Conservation (phyloP, 768 basidiomycete species). For the Panaeolus cyanescens region DNA sequence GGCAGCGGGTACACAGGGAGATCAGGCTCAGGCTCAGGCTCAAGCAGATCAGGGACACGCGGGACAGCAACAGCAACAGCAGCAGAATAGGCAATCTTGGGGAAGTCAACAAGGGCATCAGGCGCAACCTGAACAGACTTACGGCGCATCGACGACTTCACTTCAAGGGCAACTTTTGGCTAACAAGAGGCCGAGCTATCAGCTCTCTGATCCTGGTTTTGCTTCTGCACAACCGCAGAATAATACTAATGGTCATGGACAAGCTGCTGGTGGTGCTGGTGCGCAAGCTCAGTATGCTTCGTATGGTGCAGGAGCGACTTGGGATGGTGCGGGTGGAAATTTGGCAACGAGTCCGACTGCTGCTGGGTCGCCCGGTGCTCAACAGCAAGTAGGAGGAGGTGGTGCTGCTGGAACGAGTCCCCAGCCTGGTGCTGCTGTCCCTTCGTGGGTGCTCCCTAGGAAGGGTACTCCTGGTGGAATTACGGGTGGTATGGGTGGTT, state of each 20-base stretch:
- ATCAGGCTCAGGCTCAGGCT: not conserved
- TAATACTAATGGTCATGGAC: not conserved
- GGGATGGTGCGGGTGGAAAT: not conserved
- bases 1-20: slow-evolving; percentile 12
- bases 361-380: slow-evolving; percentile 10
- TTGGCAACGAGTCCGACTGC: slow-evolving; percentile 2
- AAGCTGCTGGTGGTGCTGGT: not conserved
- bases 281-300: not conserved
- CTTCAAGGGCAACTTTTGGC: slow-evolving; percentile 1
- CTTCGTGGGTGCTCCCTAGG: slow-evolving; percentile 51
- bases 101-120: not conserved
- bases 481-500: slow-evolving; percentile 9
- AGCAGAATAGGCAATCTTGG: slow-evolving; percentile 5
- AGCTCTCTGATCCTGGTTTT: slow-evolving; percentile 18
- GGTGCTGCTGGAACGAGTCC: slow-evolving; percentile 15
- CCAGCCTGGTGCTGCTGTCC: slow-evolving; percentile 22
- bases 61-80: slow-evolving; percentile 20
- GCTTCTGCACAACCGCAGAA: slow-evolving; percentile 14
- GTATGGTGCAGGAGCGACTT: not conserved
- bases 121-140: not conserved
- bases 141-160: slow-evolving; percentile 11
- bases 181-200: slow-evolving; percentile 10
- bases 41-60: slow-evolving; percentile 3
- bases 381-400: slow-evolving; percentile 11
- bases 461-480: slow-evolving; percentile 27